phyloP scores from a whole-genome alignment of 2,329 filamentous ascomycete species.

The Tolypocladium cylindrosporum region DNA sequence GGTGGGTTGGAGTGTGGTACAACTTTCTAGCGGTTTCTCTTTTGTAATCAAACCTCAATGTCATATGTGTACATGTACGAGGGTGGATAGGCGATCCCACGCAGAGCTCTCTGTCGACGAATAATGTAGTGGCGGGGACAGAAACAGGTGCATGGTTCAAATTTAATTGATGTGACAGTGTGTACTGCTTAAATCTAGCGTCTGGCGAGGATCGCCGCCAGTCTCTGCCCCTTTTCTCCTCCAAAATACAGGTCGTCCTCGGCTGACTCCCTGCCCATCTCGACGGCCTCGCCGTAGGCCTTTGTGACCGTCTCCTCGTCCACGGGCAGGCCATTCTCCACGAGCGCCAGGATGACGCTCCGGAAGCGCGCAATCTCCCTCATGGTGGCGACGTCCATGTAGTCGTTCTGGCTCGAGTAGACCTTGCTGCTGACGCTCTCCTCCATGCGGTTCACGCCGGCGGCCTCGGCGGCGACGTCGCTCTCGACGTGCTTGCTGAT shows the following conservation, averaged over 20 bases:
- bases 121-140: no score
- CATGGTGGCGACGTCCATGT: constrained; percentile 65
- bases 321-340: constrained; percentile 72
- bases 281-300: constrained; percentile 73
- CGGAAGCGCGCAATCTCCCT: constrained; percentile 79
- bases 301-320: constrained; percentile 82
- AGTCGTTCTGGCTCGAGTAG: constrained; percentile 92
- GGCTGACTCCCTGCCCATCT: constrained; percentile 55
- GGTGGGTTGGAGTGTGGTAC: neutral
- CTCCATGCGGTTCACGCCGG: constrained; percentile 73
- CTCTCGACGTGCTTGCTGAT: constrained; percentile 74
- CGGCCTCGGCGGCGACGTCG: constrained; percentile 35
- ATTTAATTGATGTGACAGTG: neutral
- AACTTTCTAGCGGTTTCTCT: neutral
- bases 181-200: constrained; percentile 5
- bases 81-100: neutral
- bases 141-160: neutral
- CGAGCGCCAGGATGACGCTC: constrained; percentile 71
- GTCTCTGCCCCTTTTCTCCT: constrained; percentile 42
- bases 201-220: constrained; percentile 30
- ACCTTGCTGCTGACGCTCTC: constrained; percentile 77
- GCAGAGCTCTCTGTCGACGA: neutral
- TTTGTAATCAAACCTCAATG: neutral
- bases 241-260: constrained; percentile 52
- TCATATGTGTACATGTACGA: neutral